These are phyloP conservation scores for Auricularia sp. DNA, from an alignment of 768 basidiomycete species.

Conservation along the genomic window DNA sequence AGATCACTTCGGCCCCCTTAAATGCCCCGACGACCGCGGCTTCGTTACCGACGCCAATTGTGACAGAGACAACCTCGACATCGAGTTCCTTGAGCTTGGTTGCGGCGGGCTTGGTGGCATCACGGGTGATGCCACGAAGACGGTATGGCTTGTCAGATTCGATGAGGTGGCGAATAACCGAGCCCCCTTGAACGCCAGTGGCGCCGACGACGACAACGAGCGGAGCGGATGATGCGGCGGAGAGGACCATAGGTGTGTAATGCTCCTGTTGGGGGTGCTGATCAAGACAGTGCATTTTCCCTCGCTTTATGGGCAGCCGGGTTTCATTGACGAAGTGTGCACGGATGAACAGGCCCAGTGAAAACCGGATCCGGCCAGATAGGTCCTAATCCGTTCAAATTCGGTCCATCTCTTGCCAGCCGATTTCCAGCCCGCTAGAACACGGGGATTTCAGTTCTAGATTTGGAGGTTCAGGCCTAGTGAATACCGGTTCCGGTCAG, in stretches of 20 bases:
- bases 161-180: slow-evolving; percentile 18
- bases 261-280: no score
- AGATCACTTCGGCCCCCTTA: neutral
- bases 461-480: no score
- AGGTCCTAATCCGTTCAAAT: no score
- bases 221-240: neutral
- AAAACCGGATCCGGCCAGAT: no score
- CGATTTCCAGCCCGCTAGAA: no score
- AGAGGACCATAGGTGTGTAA: neutral
- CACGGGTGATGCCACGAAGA: slow-evolving; percentile 24
- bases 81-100: slow-evolving; percentile 14
- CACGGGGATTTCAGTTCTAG: no score
- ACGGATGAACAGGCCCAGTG: no score
- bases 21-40: neutral
- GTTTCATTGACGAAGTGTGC: no score
- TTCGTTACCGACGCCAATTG: neutral
- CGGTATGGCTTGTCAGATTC: slow-evolving; percentile 23
- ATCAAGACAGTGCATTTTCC: no score
- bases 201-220: slow-evolving; percentile 27
- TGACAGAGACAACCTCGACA: slow-evolving; percentile 14
- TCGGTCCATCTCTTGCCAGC: no score
- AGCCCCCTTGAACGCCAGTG: slow-evolving; percentile 26
- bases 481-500: no score
- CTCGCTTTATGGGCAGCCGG: no score
- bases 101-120: slow-evolving; percentile 18